Evolutionary conservation across 2,329 filamentous ascomycete genomes (phyloP), one percentile per base, ranked within the genome.

Genomic region (Clathrospora elynae): DNA sequence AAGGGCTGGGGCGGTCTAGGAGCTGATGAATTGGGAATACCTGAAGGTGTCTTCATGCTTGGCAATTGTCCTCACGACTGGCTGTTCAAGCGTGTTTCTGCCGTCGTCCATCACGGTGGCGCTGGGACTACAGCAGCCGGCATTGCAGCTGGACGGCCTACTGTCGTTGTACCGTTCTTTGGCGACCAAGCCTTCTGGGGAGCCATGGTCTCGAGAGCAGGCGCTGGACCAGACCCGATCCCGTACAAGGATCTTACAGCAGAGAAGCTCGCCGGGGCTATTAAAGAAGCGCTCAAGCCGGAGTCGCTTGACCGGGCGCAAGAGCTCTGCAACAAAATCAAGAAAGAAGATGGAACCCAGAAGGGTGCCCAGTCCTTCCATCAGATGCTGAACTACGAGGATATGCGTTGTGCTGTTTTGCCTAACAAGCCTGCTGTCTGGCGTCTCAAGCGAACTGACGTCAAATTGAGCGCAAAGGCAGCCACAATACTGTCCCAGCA

Each of bases 1-100:
- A 90, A 92, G 61, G 90, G 90, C 11, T 95, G 90, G 90, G 89
- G 90, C 34, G 89, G 89, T 0, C 76, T 95, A 6, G 90, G 89
- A 19, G 86, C 82, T 0, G 86, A 90, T 23, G 60, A 71, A 17
- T 57, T 57, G 75, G 83, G 20, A 1, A 63, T 90, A n/a, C 88
- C 88, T 0, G 82, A 90, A 2, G 82, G 83, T 3, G 83, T 95
- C 2, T 89, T 88, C 63, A 89, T 95, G 82, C 76, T 95, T 24
- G 89, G 87, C 8, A 93, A 92, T 59, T 84, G 85, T 30, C 90
- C 90, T 1, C 90, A 95, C 51, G 90, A 95, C 70, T 95, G 90
- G 90, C 73, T 95, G 0, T 95, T 95, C 68, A 78, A 88, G 51
- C 84, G 80, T 24, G 89, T 95, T 1, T 86, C 87, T 1, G 85